These are phyloP conservation scores for Chlamydomonas sp. DNA, from an alignment of 139 green algal genomes.

Conservation along the genomic window DNA sequence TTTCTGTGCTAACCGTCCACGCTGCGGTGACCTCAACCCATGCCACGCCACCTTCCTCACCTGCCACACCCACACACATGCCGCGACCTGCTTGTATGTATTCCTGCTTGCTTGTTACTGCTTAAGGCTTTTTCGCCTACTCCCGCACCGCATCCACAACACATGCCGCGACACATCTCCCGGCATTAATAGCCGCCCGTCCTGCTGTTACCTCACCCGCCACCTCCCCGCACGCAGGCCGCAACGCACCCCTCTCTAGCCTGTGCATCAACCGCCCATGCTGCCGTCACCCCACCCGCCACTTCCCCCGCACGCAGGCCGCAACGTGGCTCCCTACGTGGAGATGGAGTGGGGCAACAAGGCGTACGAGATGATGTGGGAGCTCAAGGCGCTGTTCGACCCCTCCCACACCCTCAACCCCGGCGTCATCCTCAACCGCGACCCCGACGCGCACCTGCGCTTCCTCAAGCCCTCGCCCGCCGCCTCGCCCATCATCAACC, in stretches of 20 bases:
- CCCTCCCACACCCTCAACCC: constrained; percentile 94
- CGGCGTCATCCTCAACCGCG: constrained; percentile 73
- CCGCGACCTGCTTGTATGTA: no score
- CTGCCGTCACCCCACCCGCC: constrained; percentile 1
- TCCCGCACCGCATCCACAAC: no score
- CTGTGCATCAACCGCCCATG: background rate
- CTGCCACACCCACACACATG: no score
- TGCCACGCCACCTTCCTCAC: no score
- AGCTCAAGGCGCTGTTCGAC: constrained; percentile 98
- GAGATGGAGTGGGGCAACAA: constrained; percentile 98
- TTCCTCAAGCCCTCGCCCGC: constrained; percentile 90
- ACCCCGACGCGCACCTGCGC: constrained; percentile 89
- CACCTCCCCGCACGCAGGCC: background rate
- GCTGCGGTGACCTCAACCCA: no score
- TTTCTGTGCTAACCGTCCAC: no score
- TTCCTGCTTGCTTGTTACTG: no score
- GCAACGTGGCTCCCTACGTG: constrained; percentile 97
- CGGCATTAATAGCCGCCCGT: no score
- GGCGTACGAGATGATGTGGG: constrained; percentile 97
- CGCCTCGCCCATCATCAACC: constrained; percentile 64
- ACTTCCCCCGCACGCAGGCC: constrained; percentile 67
- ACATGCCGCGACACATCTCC: no score
- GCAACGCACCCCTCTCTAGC: background rate
- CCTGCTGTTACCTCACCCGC: no score
- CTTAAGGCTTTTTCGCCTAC: no score